phyloP scores from a whole-genome alignment of 2,329 filamentous ascomycete genomes.

The Tolypocladium inflatum region DNA sequence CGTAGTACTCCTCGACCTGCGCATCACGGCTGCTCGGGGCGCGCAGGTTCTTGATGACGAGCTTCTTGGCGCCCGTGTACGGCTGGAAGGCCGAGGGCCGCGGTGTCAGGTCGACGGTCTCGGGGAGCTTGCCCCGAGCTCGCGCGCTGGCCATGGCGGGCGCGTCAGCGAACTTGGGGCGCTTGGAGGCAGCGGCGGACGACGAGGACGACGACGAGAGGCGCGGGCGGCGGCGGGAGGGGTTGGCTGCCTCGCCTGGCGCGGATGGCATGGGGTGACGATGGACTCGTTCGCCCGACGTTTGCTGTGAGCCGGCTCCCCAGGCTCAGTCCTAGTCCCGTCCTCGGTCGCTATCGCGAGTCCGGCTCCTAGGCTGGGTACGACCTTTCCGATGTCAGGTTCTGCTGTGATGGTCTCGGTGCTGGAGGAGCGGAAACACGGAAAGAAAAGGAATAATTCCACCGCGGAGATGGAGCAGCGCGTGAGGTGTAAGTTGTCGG shows the following conservation, averaged over 20 bases:
- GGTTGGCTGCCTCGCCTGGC: conserved; percentile 16
- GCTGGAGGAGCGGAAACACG: too few relatives aligned
- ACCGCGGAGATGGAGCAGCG: neutral
- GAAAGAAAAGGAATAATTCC: neutral
- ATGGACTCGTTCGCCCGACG: neutral
- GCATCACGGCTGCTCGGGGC: conserved; percentile 43
- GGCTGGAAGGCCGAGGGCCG: conserved; percentile 51
- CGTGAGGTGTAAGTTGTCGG: neutral
- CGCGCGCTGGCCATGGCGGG: conserved; percentile 23
- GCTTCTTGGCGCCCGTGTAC: conserved; percentile 67
- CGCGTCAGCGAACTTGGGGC: conserved; percentile 18
- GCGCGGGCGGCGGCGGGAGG: conserved; percentile 29
- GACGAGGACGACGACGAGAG: conserved; percentile 20
- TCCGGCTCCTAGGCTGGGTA: neutral
- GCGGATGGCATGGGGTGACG: conserved; percentile 23
- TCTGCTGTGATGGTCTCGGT: neutral
- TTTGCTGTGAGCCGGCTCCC: neutral
- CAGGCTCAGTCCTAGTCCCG: neutral
- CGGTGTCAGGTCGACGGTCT: conserved; percentile 24
- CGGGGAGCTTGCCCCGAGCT: conserved; percentile 30
- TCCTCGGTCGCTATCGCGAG: neutral
- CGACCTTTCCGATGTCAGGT: neutral
- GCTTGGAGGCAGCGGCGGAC: conserved; percentile 16
- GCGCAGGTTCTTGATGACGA: conserved; percentile 89
- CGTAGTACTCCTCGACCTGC: conserved; percentile 69